phyloP scores from a whole-genome alignment of 2,329 filamentous ascomycete species.

The Aspergillus phoenicis region DNA sequence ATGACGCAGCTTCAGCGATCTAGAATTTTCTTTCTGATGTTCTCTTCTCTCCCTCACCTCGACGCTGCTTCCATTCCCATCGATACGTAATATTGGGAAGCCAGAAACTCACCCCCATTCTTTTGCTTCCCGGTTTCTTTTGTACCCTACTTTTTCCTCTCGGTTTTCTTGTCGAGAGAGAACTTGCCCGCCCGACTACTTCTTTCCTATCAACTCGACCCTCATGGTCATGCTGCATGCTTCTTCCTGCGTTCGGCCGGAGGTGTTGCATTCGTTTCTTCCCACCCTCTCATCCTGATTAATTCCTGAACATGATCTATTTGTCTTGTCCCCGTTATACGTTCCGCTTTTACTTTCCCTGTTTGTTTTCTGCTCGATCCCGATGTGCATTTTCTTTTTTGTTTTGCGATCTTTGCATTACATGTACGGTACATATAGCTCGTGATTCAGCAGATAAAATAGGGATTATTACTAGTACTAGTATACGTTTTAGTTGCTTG shows the following conservation, averaged over 20 bases:
- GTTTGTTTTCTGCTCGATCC: too few species aligned
- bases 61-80: not conserved
- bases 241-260: constrained; percentile 5
- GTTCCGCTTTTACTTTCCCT: too few species aligned
- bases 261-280: constrained; percentile 14
- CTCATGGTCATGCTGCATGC: constrained; percentile 12
- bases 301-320: not conserved
- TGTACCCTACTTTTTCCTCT: not conserved
- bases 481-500: not conserved
- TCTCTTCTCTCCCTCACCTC: constrained; percentile 6
- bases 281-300: not conserved
- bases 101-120: constrained; percentile 5
- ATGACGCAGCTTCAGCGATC: constrained; percentile 24
- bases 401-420: constrained; percentile 11
- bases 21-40: constrained; percentile 20
- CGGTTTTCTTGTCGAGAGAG: not conserved
- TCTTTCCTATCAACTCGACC: constrained; percentile 13
- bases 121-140: constrained; percentile 2
- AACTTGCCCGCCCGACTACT: not conserved
- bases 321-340: not conserved
- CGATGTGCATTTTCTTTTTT: not conserved
- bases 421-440: constrained; percentile 22
- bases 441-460: constrained; percentile 8
- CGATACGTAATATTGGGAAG: constrained; percentile 20
- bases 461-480: constrained; percentile 1